phyloP scores from a whole-genome alignment of 257 asterid species.

The Nicotiana tabacum region DNA sequence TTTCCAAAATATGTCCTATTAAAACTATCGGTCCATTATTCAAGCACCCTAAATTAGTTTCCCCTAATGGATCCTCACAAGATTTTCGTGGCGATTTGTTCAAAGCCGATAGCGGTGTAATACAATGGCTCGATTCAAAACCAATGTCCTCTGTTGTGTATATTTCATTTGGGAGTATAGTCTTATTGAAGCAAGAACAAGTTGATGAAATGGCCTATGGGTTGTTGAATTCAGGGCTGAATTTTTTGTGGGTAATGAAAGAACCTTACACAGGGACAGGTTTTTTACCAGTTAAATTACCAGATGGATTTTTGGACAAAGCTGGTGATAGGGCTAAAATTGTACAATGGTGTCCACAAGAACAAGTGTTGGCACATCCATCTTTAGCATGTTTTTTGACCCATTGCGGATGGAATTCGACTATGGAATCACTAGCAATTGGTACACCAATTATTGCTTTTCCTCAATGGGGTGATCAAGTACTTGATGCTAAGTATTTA shows the following conservation, averaged over 20 bases:
- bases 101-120: slow-evolving; percentile 39
- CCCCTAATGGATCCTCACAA: background rate
- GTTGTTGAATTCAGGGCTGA: slow-evolving; percentile 36
- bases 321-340: slow-evolving; percentile 51
- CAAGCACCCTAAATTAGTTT: slow-evolving; percentile 10
- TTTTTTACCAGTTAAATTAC: slow-evolving; percentile 29
- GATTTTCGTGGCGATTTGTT: slow-evolving; percentile 37
- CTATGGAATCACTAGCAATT: slow-evolving; percentile 64
- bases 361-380: slow-evolving; percentile 61
- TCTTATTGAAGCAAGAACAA: slow-evolving; percentile 53
- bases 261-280: slow-evolving; percentile 28
- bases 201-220: slow-evolving; percentile 65
- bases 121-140: slow-evolving; percentile 49
- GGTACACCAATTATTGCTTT: slow-evolving; percentile 75
- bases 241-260: slow-evolving; percentile 63
- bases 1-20: slow-evolving; percentile 46
- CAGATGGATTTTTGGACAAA: slow-evolving; percentile 45
- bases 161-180: slow-evolving; percentile 73
- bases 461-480: slow-evolving; percentile 94
- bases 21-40: slow-evolving; percentile 66
- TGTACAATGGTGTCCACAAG: slow-evolving; percentile 77
- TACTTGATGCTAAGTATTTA: slow-evolving; percentile 67
- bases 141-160: slow-evolving; percentile 55
- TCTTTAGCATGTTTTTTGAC: slow-evolving; percentile 68
- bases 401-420: slow-evolving; percentile 91